Percentiles rank a stretch among this genome's conserved stretches.
These are phyloP conservation scores for Xylogone sp. DNA, from an alignment of 2,329 filamentous ascomycete genomes.

Conservation along the genomic window DNA sequence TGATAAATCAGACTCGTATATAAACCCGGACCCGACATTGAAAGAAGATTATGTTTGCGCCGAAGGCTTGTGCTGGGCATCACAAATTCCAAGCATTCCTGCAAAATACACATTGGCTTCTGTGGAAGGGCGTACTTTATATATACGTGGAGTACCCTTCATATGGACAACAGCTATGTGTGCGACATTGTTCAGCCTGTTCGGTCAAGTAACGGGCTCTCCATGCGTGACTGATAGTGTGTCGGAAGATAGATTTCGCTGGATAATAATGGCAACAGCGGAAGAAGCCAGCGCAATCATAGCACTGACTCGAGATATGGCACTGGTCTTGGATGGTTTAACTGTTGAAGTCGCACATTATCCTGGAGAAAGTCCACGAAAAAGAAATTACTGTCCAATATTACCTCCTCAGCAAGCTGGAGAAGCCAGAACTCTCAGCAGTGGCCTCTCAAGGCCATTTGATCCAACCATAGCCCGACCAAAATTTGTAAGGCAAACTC, in stretches of 20 bases:
- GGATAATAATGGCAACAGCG: slow-evolving; percentile 16
- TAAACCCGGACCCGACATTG: neutral
- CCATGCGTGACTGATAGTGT: slow-evolving; percentile 14
- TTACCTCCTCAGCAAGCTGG: neutral
- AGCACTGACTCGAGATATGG: slow-evolving; percentile 1
- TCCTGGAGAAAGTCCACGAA: slow-evolving; percentile 6
- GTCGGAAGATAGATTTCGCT: slow-evolving; percentile 17
- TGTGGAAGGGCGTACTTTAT: slow-evolving; percentile 14
- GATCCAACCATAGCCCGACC: neutral
- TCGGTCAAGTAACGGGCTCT: slow-evolving; percentile 12
- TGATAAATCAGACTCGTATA: neutral
- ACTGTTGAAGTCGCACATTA: neutral
- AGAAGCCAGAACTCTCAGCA: slow-evolving; percentile 1
- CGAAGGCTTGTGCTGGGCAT: neutral
- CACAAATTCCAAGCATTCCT: slow-evolving; percentile 6
- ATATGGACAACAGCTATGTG: slow-evolving; percentile 7
- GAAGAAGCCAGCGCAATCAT: slow-evolving; percentile 8
- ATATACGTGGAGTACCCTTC: slow-evolving; percentile 15
- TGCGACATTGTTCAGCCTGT: slow-evolving; percentile 10
- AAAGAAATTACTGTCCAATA: neutral
- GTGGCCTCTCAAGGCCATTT: neutral
- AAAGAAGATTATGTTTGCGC: neutral
- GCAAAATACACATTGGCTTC: slow-evolving; percentile 1
- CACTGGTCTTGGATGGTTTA: slow-evolving; percentile 10
- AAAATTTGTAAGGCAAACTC: neutral